phyloP scores from a whole-genome alignment of 2,329 filamentous ascomycete species.

The Fusarium pilosicola region DNA sequence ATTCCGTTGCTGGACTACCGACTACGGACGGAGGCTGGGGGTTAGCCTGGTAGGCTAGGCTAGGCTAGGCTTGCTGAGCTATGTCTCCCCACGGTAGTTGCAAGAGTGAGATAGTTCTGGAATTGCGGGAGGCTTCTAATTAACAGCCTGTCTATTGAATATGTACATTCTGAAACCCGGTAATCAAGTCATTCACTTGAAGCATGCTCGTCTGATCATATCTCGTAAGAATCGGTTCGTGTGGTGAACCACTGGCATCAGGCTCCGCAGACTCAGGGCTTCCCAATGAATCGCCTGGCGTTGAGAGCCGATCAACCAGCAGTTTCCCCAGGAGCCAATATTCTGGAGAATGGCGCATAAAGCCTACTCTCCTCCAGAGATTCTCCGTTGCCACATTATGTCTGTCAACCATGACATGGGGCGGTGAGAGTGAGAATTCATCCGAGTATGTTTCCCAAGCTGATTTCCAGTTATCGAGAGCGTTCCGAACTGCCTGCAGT shows the following conservation, averaged over 20 bases:
- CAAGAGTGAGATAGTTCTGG: not conserved
- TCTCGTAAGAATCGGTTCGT: not conserved
- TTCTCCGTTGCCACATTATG: not conserved
- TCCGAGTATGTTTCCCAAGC: not conserved
- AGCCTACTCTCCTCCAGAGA: not conserved
- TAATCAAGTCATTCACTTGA: constrained; percentile 7
- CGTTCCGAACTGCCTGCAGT: not conserved
- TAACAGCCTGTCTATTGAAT: not conserved
- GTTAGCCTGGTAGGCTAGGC: too few relatives aligned
- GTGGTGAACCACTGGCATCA: not conserved
- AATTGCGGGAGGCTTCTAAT: rapidly evolving
- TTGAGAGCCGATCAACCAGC: not conserved
- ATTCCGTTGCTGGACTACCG: not conserved
- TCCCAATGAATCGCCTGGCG: not conserved
- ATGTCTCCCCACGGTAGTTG: not conserved
- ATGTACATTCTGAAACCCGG: constrained; percentile 2
- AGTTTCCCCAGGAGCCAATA: constrained; percentile 1
- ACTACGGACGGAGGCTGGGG: not conserved
- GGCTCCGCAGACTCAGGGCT: not conserved
- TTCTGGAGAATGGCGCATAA: not conserved
- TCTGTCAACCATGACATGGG: not conserved
- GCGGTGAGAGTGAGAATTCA: not conserved
- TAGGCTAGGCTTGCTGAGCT: not conserved
- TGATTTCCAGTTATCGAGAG: not conserved
- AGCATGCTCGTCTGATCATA: constrained; percentile 15